Percentiles rank a stretch among this genome's conserved stretches.
phyloP scores from a whole-genome alignment of 371 early-diverging fungal genomes.

The Syncephalis fuscata region DNA sequence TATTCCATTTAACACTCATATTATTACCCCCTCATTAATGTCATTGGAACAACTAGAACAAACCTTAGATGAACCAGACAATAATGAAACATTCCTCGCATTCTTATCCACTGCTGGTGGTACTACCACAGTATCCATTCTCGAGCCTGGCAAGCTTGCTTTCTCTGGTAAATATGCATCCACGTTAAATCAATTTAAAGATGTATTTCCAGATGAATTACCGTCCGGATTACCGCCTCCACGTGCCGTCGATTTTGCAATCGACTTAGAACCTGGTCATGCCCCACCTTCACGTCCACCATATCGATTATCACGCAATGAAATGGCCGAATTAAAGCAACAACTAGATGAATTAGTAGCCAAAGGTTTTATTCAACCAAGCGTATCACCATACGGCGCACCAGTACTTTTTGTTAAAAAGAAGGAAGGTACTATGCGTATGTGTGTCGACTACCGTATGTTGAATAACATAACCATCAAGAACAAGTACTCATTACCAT shows the following conservation, averaged over 20 bases:
- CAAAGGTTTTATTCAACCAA: slow-evolving; percentile 9
- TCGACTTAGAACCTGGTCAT: slow-evolving; percentile 7
- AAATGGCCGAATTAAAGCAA: slow-evolving; percentile 12
- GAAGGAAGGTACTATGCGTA: slow-evolving; percentile 23
- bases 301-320: slow-evolving; percentile 11
- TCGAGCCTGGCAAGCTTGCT: too few relatives aligned
- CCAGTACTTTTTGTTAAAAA: slow-evolving; percentile 36
- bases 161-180: too few relatives aligned
- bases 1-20: too few relatives aligned
- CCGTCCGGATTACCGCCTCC: slow-evolving; percentile 1
- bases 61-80: too few relatives aligned
- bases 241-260: slow-evolving; percentile 9
- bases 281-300: slow-evolving; percentile 9
- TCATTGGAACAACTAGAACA: too few relatives aligned
- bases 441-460: slow-evolving; percentile 26
- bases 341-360: slow-evolving; percentile 14
- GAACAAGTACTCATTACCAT: slow-evolving; percentile 18
- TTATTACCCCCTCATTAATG: too few relatives aligned
- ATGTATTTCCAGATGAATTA: slow-evolving; percentile 5
- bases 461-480: slow-evolving; percentile 23
- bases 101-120: too few relatives aligned
- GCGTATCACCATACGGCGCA: slow-evolving; percentile 21
- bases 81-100: too few relatives aligned
- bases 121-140: too few relatives aligned
- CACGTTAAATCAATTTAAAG: too few relatives aligned